These are phyloP conservation scores for Tetragonia tetragonoides DNA, from an alignment of 148 eudicot species.

Conservation along the genomic window DNA sequence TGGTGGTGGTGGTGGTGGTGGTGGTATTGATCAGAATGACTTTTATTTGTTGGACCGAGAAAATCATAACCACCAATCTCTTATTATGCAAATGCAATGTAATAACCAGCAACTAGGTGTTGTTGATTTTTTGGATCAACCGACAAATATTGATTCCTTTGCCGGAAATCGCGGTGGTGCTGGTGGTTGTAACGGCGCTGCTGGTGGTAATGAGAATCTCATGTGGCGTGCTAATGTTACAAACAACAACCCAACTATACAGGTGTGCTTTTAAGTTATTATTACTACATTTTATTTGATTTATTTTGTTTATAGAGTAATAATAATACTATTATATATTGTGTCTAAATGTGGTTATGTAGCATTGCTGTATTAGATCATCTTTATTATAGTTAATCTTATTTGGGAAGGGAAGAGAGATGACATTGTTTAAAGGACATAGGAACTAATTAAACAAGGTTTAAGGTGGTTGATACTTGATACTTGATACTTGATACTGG, in stretches of 20 bases:
- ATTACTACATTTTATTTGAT: not conserved
- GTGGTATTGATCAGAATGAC: not conserved
- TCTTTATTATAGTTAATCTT: too few relatives aligned
- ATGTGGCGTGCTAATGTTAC: slow-evolving; percentile 21
- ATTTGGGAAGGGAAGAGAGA: too few relatives aligned
- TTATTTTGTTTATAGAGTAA: not conserved
- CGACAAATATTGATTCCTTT: not conserved
- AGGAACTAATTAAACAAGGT: too few relatives aligned
- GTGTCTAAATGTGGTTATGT: too few relatives aligned
- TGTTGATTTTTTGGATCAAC: not conserved
- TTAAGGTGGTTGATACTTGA: too few relatives aligned
- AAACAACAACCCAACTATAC: slow-evolving; percentile 17
- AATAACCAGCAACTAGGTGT: not conserved
- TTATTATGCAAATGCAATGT: not conserved
- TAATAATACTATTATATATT: too few relatives aligned
- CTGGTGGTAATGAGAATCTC: not conserved
- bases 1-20: not conserved
- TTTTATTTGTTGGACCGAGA: too few relatives aligned
- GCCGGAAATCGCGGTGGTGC: not conserved
- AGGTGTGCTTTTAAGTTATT: slow-evolving; percentile 7
- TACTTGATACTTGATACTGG: too few relatives aligned
- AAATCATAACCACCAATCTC: not conserved
- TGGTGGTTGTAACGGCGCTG: slow-evolving; percentile 4
- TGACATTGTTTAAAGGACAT: too few relatives aligned
- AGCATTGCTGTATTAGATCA: too few relatives aligned